Percentiles rank a stretch among this genome's conserved stretches.
Evolutionary conservation across 2,329 filamentous ascomycete genomes (phyloP).

Genomic region (Penicillium paneum): DNA sequence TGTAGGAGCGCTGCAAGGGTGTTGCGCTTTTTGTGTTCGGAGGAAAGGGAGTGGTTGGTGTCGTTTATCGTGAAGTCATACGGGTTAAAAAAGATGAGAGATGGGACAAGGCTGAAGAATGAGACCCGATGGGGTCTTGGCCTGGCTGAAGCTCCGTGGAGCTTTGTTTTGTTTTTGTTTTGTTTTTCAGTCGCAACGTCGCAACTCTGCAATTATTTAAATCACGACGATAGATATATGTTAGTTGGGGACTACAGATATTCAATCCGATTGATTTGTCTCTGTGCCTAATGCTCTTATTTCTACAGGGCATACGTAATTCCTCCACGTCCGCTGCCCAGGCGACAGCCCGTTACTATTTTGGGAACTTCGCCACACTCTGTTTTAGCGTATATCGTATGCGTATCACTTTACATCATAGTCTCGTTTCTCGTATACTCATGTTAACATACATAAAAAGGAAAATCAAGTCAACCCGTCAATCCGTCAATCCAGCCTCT

Average conservation of each 20-base stretch:
- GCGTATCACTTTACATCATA: constrained; percentile 5
- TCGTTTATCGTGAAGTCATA: constrained; percentile 9
- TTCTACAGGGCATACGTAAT: neutral
- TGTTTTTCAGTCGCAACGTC: neutral
- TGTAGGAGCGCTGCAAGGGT: constrained; percentile 18
- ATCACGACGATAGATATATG: neutral
- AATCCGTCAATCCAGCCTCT: constrained; percentile 32
- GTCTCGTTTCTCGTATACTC: constrained; percentile 8
- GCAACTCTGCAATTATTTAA: neutral
- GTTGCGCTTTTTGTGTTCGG: constrained; percentile 15
- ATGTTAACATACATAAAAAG: neutral
- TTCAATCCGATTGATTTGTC: neutral
- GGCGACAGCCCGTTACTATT: constrained; percentile 28
- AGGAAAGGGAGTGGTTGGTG: constrained; percentile 1
- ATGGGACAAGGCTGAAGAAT: constrained; percentile 1
- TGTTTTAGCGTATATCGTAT: constrained; percentile 6
- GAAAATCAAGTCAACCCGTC: constrained; percentile 26
- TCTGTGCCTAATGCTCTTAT: neutral
- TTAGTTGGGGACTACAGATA: neutral
- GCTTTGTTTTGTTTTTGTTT: constrained; percentile 4
- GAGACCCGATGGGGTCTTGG: neutral
- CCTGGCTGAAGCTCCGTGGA: neutral
- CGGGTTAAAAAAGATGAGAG: neutral
- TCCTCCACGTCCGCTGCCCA: constrained; percentile 16
- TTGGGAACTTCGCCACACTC: constrained; percentile 20